Evolutionary conservation across 2,329 filamentous ascomycete genomes (phyloP).

Genomic region (Ophiosphaerella herpotricha): DNA sequence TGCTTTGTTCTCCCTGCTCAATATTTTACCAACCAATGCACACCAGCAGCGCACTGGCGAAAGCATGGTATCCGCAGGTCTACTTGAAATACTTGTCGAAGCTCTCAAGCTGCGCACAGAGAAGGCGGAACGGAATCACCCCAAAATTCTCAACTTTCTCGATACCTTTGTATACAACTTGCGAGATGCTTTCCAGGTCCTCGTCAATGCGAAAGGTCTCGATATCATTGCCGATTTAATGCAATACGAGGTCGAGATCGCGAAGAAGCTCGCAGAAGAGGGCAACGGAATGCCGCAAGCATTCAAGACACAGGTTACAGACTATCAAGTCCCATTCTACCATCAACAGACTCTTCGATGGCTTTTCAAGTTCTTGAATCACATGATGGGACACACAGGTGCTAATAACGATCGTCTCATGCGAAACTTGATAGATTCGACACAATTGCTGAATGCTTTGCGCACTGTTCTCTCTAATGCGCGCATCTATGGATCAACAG

Average conservation of each 20-base stretch:
- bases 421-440: slow-evolving; percentile 92
- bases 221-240: slow-evolving; percentile 90
- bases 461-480: slow-evolving; percentile 82
- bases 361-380: slow-evolving; percentile 93
- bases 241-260: slow-evolving; percentile 74
- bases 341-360: slow-evolving; percentile 92
- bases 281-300: slow-evolving; percentile 73
- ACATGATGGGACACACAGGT: slow-evolving; percentile 83
- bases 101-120: slow-evolving; percentile 81
- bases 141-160: slow-evolving; percentile 82
- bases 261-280: slow-evolving; percentile 67
- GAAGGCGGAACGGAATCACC: slow-evolving; percentile 81
- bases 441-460: slow-evolving; percentile 78
- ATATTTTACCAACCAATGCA: slow-evolving; percentile 69
- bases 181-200: slow-evolving; percentile 79
- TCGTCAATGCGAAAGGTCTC: slow-evolving; percentile 81
- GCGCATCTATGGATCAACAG: slow-evolving; percentile 80
- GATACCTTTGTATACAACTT: slow-evolving; percentile 87
- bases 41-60: slow-evolving; percentile 73
- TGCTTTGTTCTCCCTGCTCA: slow-evolving; percentile 83
- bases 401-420: slow-evolving; percentile 88
- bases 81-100: slow-evolving; percentile 89
- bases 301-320: slow-evolving; percentile 80
- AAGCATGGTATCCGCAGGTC: slow-evolving; percentile 83
- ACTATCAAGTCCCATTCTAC: slow-evolving; percentile 92